A percentile compares a stretch with the other conserved stretches of the same genome.
phyloP scores from a whole-genome alignment of 2,329 filamentous ascomycete genomes.

The Colletotrichum melonis region DNA sequence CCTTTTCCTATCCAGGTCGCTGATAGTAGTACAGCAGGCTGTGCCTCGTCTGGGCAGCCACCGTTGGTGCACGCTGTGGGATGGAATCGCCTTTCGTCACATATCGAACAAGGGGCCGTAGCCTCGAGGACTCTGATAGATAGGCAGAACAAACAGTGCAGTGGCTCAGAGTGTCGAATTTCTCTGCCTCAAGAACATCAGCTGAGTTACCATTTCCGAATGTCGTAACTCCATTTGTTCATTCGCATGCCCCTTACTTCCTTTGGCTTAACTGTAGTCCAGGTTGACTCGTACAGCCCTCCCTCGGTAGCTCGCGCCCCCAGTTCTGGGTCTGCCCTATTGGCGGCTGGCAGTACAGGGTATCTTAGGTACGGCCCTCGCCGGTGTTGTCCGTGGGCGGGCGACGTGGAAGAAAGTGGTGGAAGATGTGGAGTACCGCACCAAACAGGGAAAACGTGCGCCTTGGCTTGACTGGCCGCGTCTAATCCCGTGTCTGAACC shows the following conservation, averaged over 20 bases:
- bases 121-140: background rate
- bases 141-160: background rate
- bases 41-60: background rate
- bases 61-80: constrained; percentile 14
- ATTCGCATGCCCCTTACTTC: background rate
- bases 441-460: constrained; percentile 35
- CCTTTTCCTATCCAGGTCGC: no score
- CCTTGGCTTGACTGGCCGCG: constrained; percentile 32
- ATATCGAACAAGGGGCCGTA: background rate
- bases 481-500: constrained; percentile 34
- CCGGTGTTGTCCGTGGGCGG: constrained; percentile 30
- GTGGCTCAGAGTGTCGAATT: background rate
- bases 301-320: background rate
- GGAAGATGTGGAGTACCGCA: constrained; percentile 25
- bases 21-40: background rate
- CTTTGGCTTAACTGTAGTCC: background rate
- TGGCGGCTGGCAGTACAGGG: constrained; percentile 14
- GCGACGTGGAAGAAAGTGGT: constrained; percentile 29
- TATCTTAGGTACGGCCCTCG: constrained; percentile 33
- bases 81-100: background rate
- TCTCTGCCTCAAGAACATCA: background rate
- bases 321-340: constrained; percentile 8
- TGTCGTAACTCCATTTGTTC: background rate
- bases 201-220: background rate
- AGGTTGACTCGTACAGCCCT: background rate